Evolutionary conservation across 2,329 filamentous ascomycete genomes (phyloP), one percentile per base, ranked within the genome.

Genomic region (Aspergillus spinulosporus): DNA sequence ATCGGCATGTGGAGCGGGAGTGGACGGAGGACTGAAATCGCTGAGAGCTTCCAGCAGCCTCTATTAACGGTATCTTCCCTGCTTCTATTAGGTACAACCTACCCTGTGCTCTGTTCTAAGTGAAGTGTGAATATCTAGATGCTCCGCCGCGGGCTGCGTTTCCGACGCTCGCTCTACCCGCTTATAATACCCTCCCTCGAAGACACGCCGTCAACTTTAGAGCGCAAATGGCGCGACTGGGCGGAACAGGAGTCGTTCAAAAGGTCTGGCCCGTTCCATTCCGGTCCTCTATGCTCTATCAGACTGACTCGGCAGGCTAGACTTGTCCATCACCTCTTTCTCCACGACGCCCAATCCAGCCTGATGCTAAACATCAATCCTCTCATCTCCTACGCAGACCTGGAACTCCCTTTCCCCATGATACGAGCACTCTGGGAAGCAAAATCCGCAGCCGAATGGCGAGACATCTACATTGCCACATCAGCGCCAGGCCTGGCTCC

Each of bases 201-300:
- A 1, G 86, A 89, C 54, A 75, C 82, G 21, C 84, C 82, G 1
- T 69, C 82, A 14, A 73, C 73, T 2, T 72, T 91, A 0, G 80
- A 88, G 56, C 72, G 77, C 3, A 89, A 89, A 63, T 90, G 88
- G 88, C 78, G 74, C 54, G 71, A 73, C 26, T 90, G 87, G 87
- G 78, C 83, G 11, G 77, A 83, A 46, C 76, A 82, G 57, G 87
- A 90, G 65, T 85, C 83, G 2, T 88, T 84, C 74, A 88, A 89
- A 66, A 80, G 86, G 74, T 82, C n/a, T 21, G 4, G 21, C 21
- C 5, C 7, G 7, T 21, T 21, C 21, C 4, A 7, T 37, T 11
- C n/a, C 11, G 4, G 9, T 37, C 36, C 8, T 44, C n/a, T 4
- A 44, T 29, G 46, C 32, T 15, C 21, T 7, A 5, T 26, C 5